phyloP scores from a whole-genome alignment of 176 grass and related monocot species.

The Ananas comosus region DNA sequence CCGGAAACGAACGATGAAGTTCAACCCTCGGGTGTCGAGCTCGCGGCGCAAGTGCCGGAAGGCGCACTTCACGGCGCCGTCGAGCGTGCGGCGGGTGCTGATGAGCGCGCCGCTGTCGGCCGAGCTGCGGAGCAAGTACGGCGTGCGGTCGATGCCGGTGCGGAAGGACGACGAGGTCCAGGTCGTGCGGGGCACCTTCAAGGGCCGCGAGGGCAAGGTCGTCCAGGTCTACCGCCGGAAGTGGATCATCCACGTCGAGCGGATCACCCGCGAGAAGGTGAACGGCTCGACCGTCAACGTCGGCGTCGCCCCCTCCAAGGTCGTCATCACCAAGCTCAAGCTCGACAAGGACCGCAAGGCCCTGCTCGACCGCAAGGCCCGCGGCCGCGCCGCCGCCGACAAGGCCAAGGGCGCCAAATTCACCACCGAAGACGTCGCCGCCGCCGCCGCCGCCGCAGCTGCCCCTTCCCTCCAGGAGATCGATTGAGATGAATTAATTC shows the following conservation, averaged over 20 bases:
- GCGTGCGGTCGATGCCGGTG: constrained; percentile 6
- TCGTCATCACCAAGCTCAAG: too few species aligned
- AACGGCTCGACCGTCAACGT: constrained; percentile 8
- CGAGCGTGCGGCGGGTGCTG: constrained; percentile 7
- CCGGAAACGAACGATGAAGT: neutral
- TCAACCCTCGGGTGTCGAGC: neutral
- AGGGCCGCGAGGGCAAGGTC: constrained; percentile 8
- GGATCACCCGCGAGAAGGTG: constrained; percentile 13
- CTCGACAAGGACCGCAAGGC: neutral
- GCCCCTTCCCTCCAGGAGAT: constrained; percentile 5
- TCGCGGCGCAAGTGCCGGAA: constrained; percentile 7
- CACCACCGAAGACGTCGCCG: neutral
- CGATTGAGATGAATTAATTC: constrained; percentile 1
- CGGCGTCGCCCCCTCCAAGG: neutral
- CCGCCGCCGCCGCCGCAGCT: neutral
- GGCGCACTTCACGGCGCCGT: constrained; percentile 7
- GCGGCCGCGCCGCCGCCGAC: constrained; percentile 6
- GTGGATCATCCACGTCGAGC: constrained; percentile 11
- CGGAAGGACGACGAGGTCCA: constrained; percentile 6
- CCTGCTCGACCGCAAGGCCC: constrained; percentile 12
- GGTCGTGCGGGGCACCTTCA: constrained; percentile 9
- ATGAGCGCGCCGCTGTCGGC: constrained; percentile 14
- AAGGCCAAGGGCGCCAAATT: constrained; percentile 7
- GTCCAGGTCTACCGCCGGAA: constrained; percentile 14
- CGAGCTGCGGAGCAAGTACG: constrained; percentile 4